These are phyloP conservation scores for Aspergillus incahuasiensis DNA, from an alignment of 495 filamentous ascomycete species.

Conservation along the genomic window DNA sequence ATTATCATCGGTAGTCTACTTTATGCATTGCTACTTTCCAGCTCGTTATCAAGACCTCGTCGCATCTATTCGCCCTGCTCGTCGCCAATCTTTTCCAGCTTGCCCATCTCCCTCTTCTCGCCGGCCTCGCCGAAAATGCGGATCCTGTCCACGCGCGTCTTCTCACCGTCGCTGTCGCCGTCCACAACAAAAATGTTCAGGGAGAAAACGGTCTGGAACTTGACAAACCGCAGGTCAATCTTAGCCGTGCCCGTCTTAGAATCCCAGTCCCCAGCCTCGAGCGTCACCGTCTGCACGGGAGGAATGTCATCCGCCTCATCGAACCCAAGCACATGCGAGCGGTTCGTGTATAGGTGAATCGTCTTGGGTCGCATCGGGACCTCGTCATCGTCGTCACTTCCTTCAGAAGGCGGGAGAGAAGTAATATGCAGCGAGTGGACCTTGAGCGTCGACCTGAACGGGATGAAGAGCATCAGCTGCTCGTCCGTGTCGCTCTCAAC, in stretches of 20 bases:
- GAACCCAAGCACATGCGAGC: slow-evolving; percentile 83
- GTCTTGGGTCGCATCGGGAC: slow-evolving; percentile 80
- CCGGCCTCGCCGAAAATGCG: slow-evolving; percentile 87
- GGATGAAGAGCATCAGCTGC: slow-evolving; percentile 90
- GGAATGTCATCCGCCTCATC: slow-evolving; percentile 87
- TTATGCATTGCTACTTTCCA: slow-evolving; percentile 7
- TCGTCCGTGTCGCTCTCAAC: slow-evolving; percentile 99
- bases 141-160: slow-evolving; percentile 79
- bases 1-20: not conserved
- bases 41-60: not conserved
- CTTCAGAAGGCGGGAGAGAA: slow-evolving; percentile 57
- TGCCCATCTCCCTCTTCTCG: slow-evolving; percentile 87
- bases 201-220: slow-evolving; percentile 88
- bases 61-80: slow-evolving; percentile 55
- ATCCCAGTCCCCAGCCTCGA: slow-evolving; percentile 81
- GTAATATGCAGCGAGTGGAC: slow-evolving; percentile 88
- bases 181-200: slow-evolving; percentile 86
- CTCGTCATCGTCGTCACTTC: slow-evolving; percentile 58
- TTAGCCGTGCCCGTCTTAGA: slow-evolving; percentile 75
- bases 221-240: slow-evolving; percentile 83
- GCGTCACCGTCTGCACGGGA: slow-evolving; percentile 69
- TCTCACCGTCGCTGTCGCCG: slow-evolving; percentile 80
- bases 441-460: slow-evolving; percentile 85
- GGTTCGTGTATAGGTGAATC: slow-evolving; percentile 80
- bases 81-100: slow-evolving; percentile 92